Evolutionary conservation across 148 eudicot species (phyloP), one percentile per base, ranked within the genome.

Genomic region (Vaccinium corymbosum): DNA sequence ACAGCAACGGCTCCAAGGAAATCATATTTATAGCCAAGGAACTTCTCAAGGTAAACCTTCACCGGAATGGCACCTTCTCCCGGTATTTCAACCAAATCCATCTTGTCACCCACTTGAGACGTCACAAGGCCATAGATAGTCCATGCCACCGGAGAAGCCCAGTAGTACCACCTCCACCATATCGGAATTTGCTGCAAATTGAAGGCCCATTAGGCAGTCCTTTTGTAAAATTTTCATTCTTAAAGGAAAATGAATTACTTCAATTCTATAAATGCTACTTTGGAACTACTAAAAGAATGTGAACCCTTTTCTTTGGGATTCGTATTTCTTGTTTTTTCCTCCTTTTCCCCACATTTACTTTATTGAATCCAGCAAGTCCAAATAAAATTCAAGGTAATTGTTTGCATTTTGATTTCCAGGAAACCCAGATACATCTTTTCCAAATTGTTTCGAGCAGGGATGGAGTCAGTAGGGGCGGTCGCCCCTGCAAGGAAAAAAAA

Each of bases 131-230:
- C 91, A 80, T 90, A 90, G 77, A 90, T 86, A 25, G 90, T 88
- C 91, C 91, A 90, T 42, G 91, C 88, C 81, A 88, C 87, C 0
- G 91, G 91, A 20, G 90, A 90, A 42, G 80, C 88, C 91, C 91
- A 89, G 85, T 89, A 89, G 84, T 89, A 89, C 91, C 91, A 89
- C 48, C 91, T 88, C 91, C 91, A 90, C 91, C 91, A 90, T 76
- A 90, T 88, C 0, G 91, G 91, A 25, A 90, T 90, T 86, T 86
- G 81, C 91, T 90, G 87, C 87, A 80, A 38, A 52, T 1, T 3
- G 0, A 56, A 19, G 8, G 25, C 2, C 49, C 49, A 11, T 51
- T 22, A 32, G 70, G 66, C 66, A 55, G 22, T 50, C 4, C 3
- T 12, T 48, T 68, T 4, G 27, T 6, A 10, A 52, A 68, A 7